Base-by-base conservation (phyloP, 1,139 yeast genomes). In the Yarrowia galli region DNA sequence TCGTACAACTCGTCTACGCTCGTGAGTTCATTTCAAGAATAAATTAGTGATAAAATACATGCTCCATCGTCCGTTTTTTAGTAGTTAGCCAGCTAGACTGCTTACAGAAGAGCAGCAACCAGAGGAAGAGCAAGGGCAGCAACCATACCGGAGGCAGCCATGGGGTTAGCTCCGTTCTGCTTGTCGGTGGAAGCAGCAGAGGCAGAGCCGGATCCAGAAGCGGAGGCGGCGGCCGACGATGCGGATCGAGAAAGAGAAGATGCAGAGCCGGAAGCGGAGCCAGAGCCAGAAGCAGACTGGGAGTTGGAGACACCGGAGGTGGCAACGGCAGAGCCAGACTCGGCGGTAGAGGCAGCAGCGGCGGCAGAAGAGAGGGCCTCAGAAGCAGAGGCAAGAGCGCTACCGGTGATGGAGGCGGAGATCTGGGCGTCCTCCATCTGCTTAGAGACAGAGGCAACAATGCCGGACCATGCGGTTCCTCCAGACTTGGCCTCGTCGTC, bases 401-500 rank as follows among this genome's bases (percentile, higher is more conserved):
- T 22, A 6, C 60, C 60, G 22, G 60, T 53, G 22, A 38, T 18
- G 12, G 60, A 53, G 32, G 16, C 60, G 10, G 60, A 53, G 61
- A 40, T 18, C 46, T 40, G 51, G 20, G 49, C 64, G 3, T 16
- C 64, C 40, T 58, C 64, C 32, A 58, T 20, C 64, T 61, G 45
- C 36, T 61, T 61, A 18, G 66, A 46, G 36, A 61, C 56, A 22
- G 54, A 35, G 46, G 66, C 66, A n/a, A 46, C 46, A 18, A 61
- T 32, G 9, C 46, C 66, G 25, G 43, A 8, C 66, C 66, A 61
- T 6, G 54, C 56, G 10, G 56, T 36, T 2, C 46, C 66, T 20
- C 64, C 64, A 38, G 56, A 23, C 56, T 61, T 61, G 66, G 66
- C 66, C 66, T 61, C 56, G 18, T 61, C 66, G 46, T 61, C 66